Evolutionary conservation across 306 rosid genomes (phyloP), one percentile per base, ranked within the genome.

Genomic region (Corylus heterophylla): DNA sequence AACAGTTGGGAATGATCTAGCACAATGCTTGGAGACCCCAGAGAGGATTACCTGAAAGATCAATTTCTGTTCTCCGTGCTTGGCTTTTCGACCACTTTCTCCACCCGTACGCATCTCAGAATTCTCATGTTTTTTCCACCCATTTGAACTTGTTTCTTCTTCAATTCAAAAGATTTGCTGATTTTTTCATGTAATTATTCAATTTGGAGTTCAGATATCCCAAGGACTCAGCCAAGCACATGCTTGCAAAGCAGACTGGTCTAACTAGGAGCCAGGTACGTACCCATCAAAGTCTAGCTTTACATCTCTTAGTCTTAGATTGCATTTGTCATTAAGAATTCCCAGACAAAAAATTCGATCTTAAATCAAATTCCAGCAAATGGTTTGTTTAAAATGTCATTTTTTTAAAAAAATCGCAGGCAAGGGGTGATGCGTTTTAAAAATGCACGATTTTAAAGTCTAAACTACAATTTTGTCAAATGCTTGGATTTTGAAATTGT

Each of bases 21-120:
- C 98, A 96, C 80, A 96, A 96, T 77, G 99, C 99, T 77, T 96
- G 99, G 99, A 90, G 99, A 89, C 99, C 99, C 78, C 99, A 93
- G 74, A 79, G 99, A 84, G 99, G 99, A 63, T 83, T 96, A 81
- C 99, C 99, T 0, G 99, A 96, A 83, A 62, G 98, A 79, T 96
- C 99, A 0, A 98, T 96, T 78, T 96, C 99, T 20, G 97, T 96
- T 25, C 93, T 96, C 18, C 99, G 99, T 7, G 97, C 98, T 75
- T 96, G 99, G 99, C 99, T 96, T 78, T 96, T 96, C 69, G 99
- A 96, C 78, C 99, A 96, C 88, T 96, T 96, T 67, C 99, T 96
- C 62, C 99, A 93, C 81, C 99, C 99, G 98, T 96, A 87, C 89
- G 97, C 11, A 74, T 54, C 11, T 31, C 75, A 7, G 69, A 2